Base-by-base conservation (phyloP, 2,329 filamentous ascomycete genomes). In the Alternaria triticimaculans region DNA sequence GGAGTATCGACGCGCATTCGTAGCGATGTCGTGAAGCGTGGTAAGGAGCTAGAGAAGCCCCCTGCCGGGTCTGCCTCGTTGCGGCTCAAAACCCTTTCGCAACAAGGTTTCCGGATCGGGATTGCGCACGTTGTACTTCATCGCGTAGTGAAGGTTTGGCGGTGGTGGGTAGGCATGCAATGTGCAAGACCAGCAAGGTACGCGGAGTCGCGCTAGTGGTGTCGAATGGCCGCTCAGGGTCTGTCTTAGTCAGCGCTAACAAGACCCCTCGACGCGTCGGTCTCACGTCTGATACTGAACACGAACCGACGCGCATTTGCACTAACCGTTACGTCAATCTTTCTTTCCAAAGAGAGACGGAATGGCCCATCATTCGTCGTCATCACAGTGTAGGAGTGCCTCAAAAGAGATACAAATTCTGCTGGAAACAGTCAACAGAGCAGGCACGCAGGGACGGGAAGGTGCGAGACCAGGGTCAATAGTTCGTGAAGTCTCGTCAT, bases 401-500 rank as follows among this genome's bases (percentile, higher is more conserved):
- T 15, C 30, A 6, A 33, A 37, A 37, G 33, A 37, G 33, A 0
- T 8, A n/a, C 33, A 1, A 0, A 2, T 7, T 5, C 15, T 5
- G 4, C 33, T 41, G 4, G 15, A 4, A n/a, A n/a, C 0, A n/a
- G 0, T 0, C 33, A 41, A 41, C 5, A 41, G 5, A 3, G 37
- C n/a, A 41, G 9, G 37, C n/a, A 18, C 37, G n/a, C 0, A 18
- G 5, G n/a, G 8, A 10, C 15, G 37, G n/a, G 37, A 18, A 41
- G n/a, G 9, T 41, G 37, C 37, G 5, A 10, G 37, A 41, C 1
- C 0, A 6, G 0, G 37, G 37, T 41, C 37, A 41, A 41, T 41
- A 1, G 0, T 41, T 10, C 7, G 15, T 18, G n/a, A 41, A 2
- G n/a, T 41, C 18, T 41, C 0, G 18, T 41, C n/a, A 3, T 41